phyloP scores from a whole-genome alignment of 1,139 yeast genomes.

The Suhomyces coccinellae region DNA sequence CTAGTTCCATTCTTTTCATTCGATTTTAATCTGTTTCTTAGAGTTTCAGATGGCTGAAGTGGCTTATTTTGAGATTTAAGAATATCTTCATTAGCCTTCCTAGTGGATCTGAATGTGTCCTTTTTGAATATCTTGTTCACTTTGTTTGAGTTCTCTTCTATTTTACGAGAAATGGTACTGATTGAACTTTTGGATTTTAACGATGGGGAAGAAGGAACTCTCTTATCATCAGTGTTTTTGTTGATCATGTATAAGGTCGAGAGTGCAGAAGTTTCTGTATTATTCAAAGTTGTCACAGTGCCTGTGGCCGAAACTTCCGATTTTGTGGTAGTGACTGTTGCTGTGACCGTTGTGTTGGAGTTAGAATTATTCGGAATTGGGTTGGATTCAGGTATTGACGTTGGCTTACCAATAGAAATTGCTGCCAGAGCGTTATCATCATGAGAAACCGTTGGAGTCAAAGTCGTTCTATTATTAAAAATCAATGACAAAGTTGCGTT shows the following conservation, averaged over 20 bases:
- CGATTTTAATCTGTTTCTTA: conserved; percentile 3
- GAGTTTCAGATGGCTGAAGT: neutral
- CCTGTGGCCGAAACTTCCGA: conserved; percentile 36
- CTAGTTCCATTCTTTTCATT: conserved; percentile 4
- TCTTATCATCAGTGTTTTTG: conserved; percentile 34
- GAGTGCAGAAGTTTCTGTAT: conserved; percentile 37
- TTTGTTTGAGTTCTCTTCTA: neutral
- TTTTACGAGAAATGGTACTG: neutral
- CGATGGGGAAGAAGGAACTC: conserved; percentile 5
- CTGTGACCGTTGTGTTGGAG: conserved; percentile 1
- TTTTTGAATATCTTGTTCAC: neutral
- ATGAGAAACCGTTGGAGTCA: conserved; percentile 16
- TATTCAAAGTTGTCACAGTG: conserved; percentile 32
- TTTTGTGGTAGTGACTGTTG: conserved; percentile 32
- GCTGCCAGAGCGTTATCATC: conserved; percentile 1
- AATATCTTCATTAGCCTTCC: neutral
- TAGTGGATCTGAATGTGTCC: neutral
- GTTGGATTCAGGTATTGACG: neutral
- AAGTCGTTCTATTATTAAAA: conserved; percentile 20
- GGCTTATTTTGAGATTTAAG: neutral
- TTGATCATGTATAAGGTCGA: conserved; percentile 43
- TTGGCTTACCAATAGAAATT: conserved; percentile 2
- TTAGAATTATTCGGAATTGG: neutral
- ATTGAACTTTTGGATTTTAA: conserved; percentile 8
- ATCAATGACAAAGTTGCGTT: conserved; percentile 31